Base-by-base conservation (phyloP, 2,329 filamentous ascomycete species). In the Epichloe gansuensis region DNA sequence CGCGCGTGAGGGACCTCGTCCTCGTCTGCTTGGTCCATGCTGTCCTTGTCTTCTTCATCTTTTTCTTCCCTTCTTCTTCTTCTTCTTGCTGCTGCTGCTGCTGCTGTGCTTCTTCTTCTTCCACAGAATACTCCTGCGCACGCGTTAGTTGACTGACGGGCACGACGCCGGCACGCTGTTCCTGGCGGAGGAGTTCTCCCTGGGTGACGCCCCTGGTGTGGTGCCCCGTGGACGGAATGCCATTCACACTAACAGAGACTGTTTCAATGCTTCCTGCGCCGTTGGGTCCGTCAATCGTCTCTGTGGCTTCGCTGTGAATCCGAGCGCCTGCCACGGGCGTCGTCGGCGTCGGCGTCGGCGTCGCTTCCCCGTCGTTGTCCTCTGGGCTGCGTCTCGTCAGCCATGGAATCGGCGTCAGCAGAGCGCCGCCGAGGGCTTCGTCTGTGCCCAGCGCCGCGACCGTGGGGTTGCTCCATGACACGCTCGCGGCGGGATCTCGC, bases 331-430 rank as follows among this genome's bases (percentile, higher is more conserved):
- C 59, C 3, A 61, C 62, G 13, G 54, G 31, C 11, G 45, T 15
- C 7, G 34, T 31, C 50, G 44, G 25, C 25, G 31, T n/a, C 25
- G 35, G 8, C 25, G 31, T 12, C 31, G 46, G 2, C 53, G 25
- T 45, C 28, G 54, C 13, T 8, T 54, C 53, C 6, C 61, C 61
- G 6, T 59, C 59, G 49, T 48, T 60, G 52, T 59, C 64, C 51
- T 67, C 63, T 4, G 65, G 63, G 34, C 65, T 66, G 39, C 59
- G 63, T 42, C 72, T 68, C 28, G 69, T 75, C 49, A 97, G 72
- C 93, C 93, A 98, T 0, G 91, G 88, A 53, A 98, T 97, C 0
- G 91, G 93, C 1, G 91, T 97, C 48, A 98, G 75, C 17, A 96
- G 75, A 0, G 93, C 93, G 6, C 93, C 93, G 23, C 91, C 91